Percentiles rank a stretch among this genome's conserved stretches.
These are phyloP conservation scores for Chlorella sp. DNA, from an alignment of 139 green algal genomes.

Conservation along the genomic window DNA sequence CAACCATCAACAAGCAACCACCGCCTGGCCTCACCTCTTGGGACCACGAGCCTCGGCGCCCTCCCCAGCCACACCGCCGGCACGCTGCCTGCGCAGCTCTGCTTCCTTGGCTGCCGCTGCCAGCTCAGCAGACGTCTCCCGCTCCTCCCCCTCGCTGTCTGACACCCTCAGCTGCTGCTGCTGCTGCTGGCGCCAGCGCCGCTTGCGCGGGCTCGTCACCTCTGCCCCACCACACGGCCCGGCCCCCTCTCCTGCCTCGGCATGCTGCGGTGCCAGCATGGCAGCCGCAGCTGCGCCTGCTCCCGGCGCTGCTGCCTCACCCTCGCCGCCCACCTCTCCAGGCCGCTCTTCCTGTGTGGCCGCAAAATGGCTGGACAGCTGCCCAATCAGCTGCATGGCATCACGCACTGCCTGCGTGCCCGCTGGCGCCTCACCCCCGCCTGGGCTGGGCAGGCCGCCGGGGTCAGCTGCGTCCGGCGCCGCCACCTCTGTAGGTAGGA, in stretches of 20 bases:
- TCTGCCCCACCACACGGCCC: not conserved
- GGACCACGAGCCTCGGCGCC: not conserved
- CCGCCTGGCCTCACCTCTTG: not conserved
- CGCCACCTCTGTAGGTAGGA: not conserved
- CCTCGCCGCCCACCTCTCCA: not conserved
- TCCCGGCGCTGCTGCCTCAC: not conserved
- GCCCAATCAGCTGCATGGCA: not conserved
- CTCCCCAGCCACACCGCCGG: not conserved
- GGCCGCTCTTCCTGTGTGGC: conserved; percentile 8
- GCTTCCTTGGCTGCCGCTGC: not conserved
- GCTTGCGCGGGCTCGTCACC: not conserved
- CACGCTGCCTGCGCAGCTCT: not conserved
- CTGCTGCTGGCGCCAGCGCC: conserved; percentile 24
- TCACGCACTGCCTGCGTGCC: conserved; percentile 17
- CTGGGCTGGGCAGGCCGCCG: not conserved
- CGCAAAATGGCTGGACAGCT: conserved; percentile 12
- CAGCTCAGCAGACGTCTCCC: not conserved
- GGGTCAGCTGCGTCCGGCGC: not conserved
- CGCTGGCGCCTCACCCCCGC: not conserved
- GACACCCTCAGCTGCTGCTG: not conserved
- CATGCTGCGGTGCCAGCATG: not conserved
- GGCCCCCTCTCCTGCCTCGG: not conserved
- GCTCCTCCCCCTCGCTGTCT: conserved; percentile 14
- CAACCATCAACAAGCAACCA: no score
- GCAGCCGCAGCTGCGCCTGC: conserved; percentile 1